Percentiles rank a stretch among this genome's conserved stretches.
These are phyloP conservation scores for Kwoniella dendrophila DNA, from an alignment of 768 basidiomycete species.

Conservation along the genomic window DNA sequence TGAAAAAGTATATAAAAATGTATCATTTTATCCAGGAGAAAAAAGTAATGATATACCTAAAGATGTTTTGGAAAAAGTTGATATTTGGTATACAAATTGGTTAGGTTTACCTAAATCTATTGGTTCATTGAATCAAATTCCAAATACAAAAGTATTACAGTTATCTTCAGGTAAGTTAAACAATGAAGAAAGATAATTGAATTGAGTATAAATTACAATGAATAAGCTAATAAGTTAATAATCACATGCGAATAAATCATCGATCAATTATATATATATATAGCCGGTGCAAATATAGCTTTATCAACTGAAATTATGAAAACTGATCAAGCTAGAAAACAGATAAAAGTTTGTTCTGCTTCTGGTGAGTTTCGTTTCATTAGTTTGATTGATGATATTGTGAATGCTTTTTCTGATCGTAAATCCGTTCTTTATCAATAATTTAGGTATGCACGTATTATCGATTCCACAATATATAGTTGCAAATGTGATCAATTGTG, in stretches of 20 bases:
- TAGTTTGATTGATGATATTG: neutral
- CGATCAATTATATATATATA: neutral
- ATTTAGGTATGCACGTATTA: conserved; percentile 33
- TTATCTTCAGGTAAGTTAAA: conserved; percentile 27
- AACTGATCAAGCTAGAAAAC: conserved; percentile 27
- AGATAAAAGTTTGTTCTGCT: conserved; percentile 33
- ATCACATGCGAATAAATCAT: too few relatives aligned
- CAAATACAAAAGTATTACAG: conserved; percentile 38
- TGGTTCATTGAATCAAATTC: conserved; percentile 20
- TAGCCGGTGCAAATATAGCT: conserved; percentile 36
- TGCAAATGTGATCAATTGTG: conserved; percentile 31
- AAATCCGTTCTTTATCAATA: neutral
- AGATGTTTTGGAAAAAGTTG: conserved; percentile 20
- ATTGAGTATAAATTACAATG: too few relatives aligned
- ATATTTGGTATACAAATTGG: conserved; percentile 38
- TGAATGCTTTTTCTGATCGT: neutral
- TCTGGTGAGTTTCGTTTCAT: conserved; percentile 23
- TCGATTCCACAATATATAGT: conserved; percentile 38
- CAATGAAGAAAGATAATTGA: neutral
- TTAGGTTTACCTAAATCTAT: conserved; percentile 24
- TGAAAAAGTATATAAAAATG: conserved; percentile 24
- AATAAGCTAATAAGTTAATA: too few relatives aligned
- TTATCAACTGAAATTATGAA: conserved; percentile 20
- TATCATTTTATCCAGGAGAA: conserved; percentile 40
- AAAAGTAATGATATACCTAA: conserved; percentile 23